Base-by-base conservation (phyloP, 768 basidiomycete species). In the Tephrocybe sp. region DNA sequence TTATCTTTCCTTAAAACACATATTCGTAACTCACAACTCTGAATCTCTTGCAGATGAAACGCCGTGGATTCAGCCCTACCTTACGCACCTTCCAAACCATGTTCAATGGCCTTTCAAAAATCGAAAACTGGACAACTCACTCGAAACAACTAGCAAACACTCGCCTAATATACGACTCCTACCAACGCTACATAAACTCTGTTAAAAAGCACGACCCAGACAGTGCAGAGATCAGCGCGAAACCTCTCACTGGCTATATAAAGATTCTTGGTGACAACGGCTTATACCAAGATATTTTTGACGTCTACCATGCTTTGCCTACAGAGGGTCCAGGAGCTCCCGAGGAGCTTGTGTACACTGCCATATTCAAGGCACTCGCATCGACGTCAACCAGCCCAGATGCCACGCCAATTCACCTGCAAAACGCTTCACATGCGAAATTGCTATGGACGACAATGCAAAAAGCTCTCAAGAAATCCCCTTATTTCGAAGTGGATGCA, bases 1-100 rank as follows among this genome's bases (percentile, higher is more conserved):
- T 29, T 29, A 29, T n/a, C 3, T 6, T 34, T 18, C 11, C 13
- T 34, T 34, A 15, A 6, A 24, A n/a, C 9, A 10, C 15, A 7
- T 3, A 16, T 24, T 18, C 19, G 15, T 24, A 52, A 45, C 46
- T 43, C 12, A 27, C 41, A 41, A 29, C 12, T 9, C 36, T 44
- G 25, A 42, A 39, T 22, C 29, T 33, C 38, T 16, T 25, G n/a
- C 52, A 93, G 91, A 90, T 93, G 89, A 92, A 90, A 66, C 78
- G 89, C 27, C 80, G 91, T 37, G 87, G 88, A 1, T 84, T 90
- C 61, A 74, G 74, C 39, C 88, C 91, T 21, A 83, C 76, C 37
- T 64, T 73, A 6, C 69, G 80, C 49, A 91, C 91, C 1, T 92
- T 78, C 57, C 73, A 77, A 38, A 88, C 86, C 19, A 69, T 92